Evolutionary conservation across 768 basidiomycete species (phyloP).

Genomic region (Cystobasidium tubakii): DNA sequence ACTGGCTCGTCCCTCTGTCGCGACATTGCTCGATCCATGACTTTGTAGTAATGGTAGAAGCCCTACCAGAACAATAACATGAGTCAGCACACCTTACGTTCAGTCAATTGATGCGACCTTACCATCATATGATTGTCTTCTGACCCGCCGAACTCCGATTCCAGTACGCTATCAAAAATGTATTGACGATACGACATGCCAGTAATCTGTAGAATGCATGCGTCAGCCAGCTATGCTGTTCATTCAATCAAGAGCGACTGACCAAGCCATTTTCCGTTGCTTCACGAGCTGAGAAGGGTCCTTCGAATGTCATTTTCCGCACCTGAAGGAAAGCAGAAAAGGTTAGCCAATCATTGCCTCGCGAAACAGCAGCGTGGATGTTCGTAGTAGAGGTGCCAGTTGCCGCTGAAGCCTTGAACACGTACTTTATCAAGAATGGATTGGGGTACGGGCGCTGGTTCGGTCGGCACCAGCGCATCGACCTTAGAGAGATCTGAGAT

Average conservation of each 20-base stretch:
- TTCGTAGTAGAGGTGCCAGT: too few relatives aligned
- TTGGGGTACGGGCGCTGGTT: neutral
- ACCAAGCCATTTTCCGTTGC: constrained; percentile 25
- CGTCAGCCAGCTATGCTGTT: neutral
- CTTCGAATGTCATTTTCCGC: constrained; percentile 22
- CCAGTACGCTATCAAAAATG: constrained; percentile 22
- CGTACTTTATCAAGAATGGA: constrained; percentile 3
- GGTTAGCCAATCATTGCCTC: too few relatives aligned
- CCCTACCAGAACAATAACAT: constrained; percentile 27
- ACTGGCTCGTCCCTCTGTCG: constrained; percentile 34
- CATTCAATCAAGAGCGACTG: neutral
- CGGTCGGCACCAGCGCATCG: neutral
- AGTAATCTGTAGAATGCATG: neutral
- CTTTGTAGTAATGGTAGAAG: constrained; percentile 44
- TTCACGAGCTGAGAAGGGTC: constrained; percentile 34
- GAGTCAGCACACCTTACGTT: neutral
- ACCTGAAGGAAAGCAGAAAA: neutral
- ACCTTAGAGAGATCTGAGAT: neutral
- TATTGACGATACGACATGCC: constrained; percentile 20
- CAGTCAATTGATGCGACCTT: neutral
- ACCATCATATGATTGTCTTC: constrained; percentile 36
- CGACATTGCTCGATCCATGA: constrained; percentile 39
- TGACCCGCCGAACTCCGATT: constrained; percentile 34
- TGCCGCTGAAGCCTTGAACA: too few relatives aligned
- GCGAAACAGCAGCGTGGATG: too few relatives aligned